These are phyloP conservation scores for Magnusiomyces paraingens DNA, from an alignment of 1,139 yeast genomes.

Conservation along the genomic window DNA sequence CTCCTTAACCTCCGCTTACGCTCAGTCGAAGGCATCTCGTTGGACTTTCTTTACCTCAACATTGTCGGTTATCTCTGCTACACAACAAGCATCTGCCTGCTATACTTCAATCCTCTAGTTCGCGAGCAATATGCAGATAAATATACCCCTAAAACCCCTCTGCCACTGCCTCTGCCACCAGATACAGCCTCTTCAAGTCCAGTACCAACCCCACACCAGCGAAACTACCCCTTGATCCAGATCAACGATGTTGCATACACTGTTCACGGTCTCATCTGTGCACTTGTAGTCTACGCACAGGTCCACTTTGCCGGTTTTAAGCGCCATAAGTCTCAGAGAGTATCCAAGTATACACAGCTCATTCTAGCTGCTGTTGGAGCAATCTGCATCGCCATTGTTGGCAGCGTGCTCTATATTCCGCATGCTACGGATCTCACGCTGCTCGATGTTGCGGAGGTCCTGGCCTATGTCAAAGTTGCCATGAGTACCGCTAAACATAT, in stretches of 20 bases:
- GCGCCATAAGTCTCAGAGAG: constrained; percentile 26
- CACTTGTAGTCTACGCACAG: constrained; percentile 35
- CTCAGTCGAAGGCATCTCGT: constrained; percentile 42
- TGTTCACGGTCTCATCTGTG: constrained; percentile 38
- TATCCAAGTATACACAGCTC: constrained; percentile 24
- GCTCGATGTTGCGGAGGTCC: constrained; percentile 35
- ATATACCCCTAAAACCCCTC: constrained; percentile 22
- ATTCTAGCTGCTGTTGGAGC: constrained; percentile 20
- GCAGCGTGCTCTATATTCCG: constrained; percentile 8
- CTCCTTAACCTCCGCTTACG: constrained; percentile 34
- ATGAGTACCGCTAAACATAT: constrained; percentile 54
- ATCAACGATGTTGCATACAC: constrained; percentile 41
- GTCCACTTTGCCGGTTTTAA: constrained; percentile 34
- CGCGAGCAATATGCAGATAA: constrained; percentile 36
- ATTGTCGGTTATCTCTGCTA: constrained; percentile 41
- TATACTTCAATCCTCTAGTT: constrained; percentile 35
- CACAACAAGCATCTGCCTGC: constrained; percentile 36
- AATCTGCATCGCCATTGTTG: constrained; percentile 12
- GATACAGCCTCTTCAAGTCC: neutral
- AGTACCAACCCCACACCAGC: constrained; percentile 3
- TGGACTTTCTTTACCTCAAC: constrained; percentile 40
- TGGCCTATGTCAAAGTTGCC: constrained; percentile 47
- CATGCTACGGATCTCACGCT: constrained; percentile 4
- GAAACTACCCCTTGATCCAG: constrained; percentile 38
- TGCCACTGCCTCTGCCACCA: neutral